Evolutionary conservation across 768 basidiomycete species (phyloP).

Genomic region (Boletus tylopilopsis): DNA sequence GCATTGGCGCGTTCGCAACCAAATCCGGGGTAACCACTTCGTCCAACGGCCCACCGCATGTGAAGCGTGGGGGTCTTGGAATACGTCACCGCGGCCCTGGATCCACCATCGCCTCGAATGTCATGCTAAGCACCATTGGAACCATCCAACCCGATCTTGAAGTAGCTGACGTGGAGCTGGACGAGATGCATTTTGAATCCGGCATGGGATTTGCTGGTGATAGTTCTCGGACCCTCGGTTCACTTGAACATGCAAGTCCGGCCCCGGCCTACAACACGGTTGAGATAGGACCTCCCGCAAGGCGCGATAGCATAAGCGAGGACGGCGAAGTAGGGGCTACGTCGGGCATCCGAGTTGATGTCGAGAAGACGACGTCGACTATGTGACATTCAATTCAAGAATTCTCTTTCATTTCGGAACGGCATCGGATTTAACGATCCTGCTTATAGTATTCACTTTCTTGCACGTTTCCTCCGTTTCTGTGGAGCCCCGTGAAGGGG

Average conservation of each 20-base stretch:
- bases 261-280: slow-evolving; percentile 47
- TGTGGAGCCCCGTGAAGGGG: slow-evolving; percentile 9
- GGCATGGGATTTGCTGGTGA: slow-evolving; percentile 52
- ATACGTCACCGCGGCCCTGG: slow-evolving; percentile 48
- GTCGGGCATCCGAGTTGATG: slow-evolving; percentile 53
- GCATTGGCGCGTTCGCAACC: slow-evolving; percentile 62
- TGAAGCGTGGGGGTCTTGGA: slow-evolving; percentile 35
- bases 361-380: slow-evolving; percentile 56
- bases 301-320: slow-evolving; percentile 19
- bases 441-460: slow-evolving; percentile 20
- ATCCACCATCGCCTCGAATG: slow-evolving; percentile 56
- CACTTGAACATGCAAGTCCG: slow-evolving; percentile 37
- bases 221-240: slow-evolving; percentile 31
- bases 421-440: slow-evolving; percentile 27
- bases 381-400: slow-evolving; percentile 30
- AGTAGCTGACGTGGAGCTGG: slow-evolving; percentile 53
- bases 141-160: slow-evolving; percentile 53
- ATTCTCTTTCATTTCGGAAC: slow-evolving; percentile 21
- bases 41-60: slow-evolving; percentile 21
- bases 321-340: slow-evolving; percentile 19
- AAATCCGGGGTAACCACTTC: slow-evolving; percentile 43
- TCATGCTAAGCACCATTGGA: slow-evolving; percentile 61
- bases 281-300: slow-evolving; percentile 34
- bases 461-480: slow-evolving; percentile 16
- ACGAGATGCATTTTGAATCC: slow-evolving; percentile 48